Base-by-base conservation (phyloP, 1,284 basidiomycete species). In the Prillingera fragicola region DNA sequence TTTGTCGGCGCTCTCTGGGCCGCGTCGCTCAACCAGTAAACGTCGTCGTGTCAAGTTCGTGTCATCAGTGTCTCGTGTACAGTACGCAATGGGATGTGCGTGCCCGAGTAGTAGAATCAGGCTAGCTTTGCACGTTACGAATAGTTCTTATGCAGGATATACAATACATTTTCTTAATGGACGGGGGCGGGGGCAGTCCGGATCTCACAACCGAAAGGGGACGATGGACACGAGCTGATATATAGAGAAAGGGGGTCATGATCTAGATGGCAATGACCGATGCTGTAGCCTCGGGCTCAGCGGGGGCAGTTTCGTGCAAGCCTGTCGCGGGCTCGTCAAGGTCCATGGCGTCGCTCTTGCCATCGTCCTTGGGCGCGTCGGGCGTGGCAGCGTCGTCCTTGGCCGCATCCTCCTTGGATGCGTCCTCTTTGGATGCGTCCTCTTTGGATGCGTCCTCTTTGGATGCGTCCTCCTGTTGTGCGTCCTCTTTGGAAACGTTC, bases 1-100 rank as follows among this genome's bases (percentile, higher is more conserved):
- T 79, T 78, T 57, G 77, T 80, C 19, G 77, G 77, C 24, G 66
- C 67, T 25, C 47, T 69, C 10, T 66, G 63, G 66, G 55, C 54
- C 44, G 63, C 63, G 7, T 68, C 62, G 8, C 45, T 65, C 26
- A 43, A 60, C 25, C 56, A 61, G 47, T 56, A 52, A 45, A 32
- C 48, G 52, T 46, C 14, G 35, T 45, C 10, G 33, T 36, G 8
- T 28, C 21, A 21, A 33, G 29, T n/a, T n/a, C n/a, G n/a, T n/a
- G n/a, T n/a, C n/a, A n/a, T n/a, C n/a, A n/a, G n/a, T n/a, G n/a
- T n/a, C n/a, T n/a, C n/a, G n/a, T n/a, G n/a, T n/a, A n/a, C n/a
- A n/a, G n/a, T n/a, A n/a, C n/a, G n/a, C n/a, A n/a, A n/a, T n/a
- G n/a, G n/a, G n/a, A n/a, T n/a, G n/a, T n/a, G n/a, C n/a, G n/a